These are phyloP conservation scores for Curvularia spicifera DNA, from an alignment of 2,329 filamentous ascomycete genomes.

Conservation along the genomic window DNA sequence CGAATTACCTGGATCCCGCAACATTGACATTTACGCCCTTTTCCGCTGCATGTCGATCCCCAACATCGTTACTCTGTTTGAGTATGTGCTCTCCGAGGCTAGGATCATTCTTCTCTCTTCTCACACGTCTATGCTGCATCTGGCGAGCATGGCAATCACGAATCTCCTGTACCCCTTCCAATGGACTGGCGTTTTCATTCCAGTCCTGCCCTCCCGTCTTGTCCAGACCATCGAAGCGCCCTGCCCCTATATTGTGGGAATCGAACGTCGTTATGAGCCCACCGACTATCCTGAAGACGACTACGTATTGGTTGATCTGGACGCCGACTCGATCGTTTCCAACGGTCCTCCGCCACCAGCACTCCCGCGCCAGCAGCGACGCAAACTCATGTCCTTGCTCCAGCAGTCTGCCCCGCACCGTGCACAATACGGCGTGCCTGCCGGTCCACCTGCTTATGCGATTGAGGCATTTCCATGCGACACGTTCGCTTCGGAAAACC, in stretches of 20 bases:
- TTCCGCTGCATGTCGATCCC: conserved; percentile 89
- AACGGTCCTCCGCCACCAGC: conserved; percentile 75
- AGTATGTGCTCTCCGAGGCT: conserved; percentile 90
- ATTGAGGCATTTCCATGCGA: conserved; percentile 92
- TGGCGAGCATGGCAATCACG: conserved; percentile 85
- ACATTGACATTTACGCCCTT: conserved; percentile 89
- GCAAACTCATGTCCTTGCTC: conserved; percentile 86
- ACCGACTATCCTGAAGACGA: conserved; percentile 91
- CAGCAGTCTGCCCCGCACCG: conserved; percentile 92
- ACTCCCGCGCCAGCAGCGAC: conserved; percentile 84
- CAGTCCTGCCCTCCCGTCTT: conserved; percentile 83
- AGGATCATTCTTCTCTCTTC: conserved; percentile 96
- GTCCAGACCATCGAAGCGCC: conserved; percentile 92
- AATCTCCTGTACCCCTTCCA: conserved; percentile 88
- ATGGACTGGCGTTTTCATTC: conserved; percentile 95
- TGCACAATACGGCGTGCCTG: conserved; percentile 80
- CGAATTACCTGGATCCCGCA: conserved; percentile 89
- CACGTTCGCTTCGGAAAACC: conserved; percentile 85
- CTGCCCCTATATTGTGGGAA: conserved; percentile 95
- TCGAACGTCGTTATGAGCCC: conserved; percentile 88
- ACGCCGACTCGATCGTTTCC: conserved; percentile 87
- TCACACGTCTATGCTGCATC: conserved; percentile 93
- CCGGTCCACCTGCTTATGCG: conserved; percentile 90
- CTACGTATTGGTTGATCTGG: conserved; percentile 92
- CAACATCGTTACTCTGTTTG: conserved; percentile 90